Conservation (phyloP, 2,329 filamentous ascomycete species). For the Ophiocordyceps sinensis region DNA sequence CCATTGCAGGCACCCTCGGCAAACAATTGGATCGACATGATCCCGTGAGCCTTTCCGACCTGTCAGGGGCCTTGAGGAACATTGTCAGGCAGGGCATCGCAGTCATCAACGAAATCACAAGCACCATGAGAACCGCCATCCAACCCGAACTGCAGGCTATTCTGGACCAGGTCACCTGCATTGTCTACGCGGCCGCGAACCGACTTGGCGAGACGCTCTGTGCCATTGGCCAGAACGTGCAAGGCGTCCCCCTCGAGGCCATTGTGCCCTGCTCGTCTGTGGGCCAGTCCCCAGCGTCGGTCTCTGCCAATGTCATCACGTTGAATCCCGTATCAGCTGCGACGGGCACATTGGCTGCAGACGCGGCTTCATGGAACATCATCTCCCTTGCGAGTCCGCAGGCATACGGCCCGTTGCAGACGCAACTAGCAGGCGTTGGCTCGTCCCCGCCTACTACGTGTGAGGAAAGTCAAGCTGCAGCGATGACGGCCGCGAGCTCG, state of each 20-base stretch:
- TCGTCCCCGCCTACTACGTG: neutral
- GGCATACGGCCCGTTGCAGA: neutral
- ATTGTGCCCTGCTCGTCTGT: conserved; percentile 7
- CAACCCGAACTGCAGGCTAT: conserved; percentile 5
- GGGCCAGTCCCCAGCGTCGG: neutral
- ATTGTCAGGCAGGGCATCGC: conserved; percentile 7
- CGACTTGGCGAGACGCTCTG: conserved; percentile 8
- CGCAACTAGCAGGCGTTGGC: neutral
- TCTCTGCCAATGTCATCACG: conserved; percentile 1
- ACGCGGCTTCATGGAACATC: neutral
- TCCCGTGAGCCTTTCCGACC: conserved; percentile 1
- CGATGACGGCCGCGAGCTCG: too few relatives aligned
- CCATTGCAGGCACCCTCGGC: conserved; percentile 7
- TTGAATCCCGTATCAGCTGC: neutral
- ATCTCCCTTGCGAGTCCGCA: neutral
- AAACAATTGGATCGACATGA: conserved; percentile 1
- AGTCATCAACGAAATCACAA: conserved; percentile 9
- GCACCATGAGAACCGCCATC: conserved; percentile 1
- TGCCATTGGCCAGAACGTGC: conserved; percentile 4
- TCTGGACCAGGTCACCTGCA: conserved; percentile 8
- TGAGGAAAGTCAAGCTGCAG: neutral
- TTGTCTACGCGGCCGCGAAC: conserved; percentile 7
- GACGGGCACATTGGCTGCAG: neutral
- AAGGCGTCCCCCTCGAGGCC: conserved; percentile 4
- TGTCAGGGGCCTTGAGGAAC: conserved; percentile 4